Base-by-base conservation (phyloP, 345 rosid species). In the Linum usitatissimum region DNA sequence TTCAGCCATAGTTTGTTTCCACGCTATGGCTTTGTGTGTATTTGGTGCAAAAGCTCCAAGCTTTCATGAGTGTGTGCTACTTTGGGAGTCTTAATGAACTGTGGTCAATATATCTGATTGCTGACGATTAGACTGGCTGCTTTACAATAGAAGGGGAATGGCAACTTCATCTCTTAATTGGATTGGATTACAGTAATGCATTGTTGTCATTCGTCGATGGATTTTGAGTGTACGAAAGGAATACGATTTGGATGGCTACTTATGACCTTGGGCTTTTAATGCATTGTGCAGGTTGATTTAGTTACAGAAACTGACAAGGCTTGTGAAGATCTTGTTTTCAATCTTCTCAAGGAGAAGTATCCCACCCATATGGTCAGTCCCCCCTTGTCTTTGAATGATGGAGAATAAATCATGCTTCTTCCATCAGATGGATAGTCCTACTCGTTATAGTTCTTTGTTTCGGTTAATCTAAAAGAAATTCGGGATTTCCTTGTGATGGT, bases 261-360 rank as follows among this genome's bases (percentile, higher is more conserved):
- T 45, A 18, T 45, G 40, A 9, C 21, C 30, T 9, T 23, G 4
- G 3, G 34, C n/a, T 21, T 58, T 5, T 5, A 48, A 30, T 18
- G 56, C 58, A 62, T 12, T 4, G 30, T 78, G 49, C 80, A 93
- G 97, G 97, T 90, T 60, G 96, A 90, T 80, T 78, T 93, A 75
- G 97, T 93, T 59, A 93, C 99, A 0, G 99, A 90, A 76, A 93
- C 99, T 70, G 99, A 90, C 65, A 93, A 93, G 79, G 79, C 92
- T 57, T 93, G 99, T 73, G 99, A 93, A 76, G 92, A 87, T 53
- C 85, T 90, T 53, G 82, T 93, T 58, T 90, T 93, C 81, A 86
- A 83, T 70, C 82, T 78, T 71, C 88, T 93, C 66, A 83, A 83
- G 72, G 67, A 77, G 64, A 82, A 66, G 3, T 83, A 71, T 45